These are phyloP conservation scores for Annulohypoxylon truncatum DNA, from an alignment of 2,329 filamentous ascomycete genomes.

Conservation along the genomic window DNA sequence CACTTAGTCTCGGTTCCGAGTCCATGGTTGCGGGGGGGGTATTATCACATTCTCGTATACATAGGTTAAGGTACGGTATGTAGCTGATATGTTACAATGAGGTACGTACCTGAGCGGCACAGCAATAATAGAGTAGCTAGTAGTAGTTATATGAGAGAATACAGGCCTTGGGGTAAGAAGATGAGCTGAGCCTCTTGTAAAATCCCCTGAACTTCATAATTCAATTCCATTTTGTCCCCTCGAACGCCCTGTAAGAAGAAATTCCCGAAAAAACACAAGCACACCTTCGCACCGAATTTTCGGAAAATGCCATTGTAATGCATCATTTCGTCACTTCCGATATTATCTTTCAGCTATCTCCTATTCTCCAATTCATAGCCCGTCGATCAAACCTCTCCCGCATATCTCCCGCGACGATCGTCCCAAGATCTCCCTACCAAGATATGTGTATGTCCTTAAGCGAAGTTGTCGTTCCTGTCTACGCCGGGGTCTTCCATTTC, in stretches of 20 bases:
- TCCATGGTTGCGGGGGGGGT: conserved; percentile 41
- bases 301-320: conserved; percentile 33
- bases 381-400: conserved; percentile 8
- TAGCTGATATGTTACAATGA: conserved; percentile 36
- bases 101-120: conserved; percentile 29
- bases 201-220: conserved; percentile 29
- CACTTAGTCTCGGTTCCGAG: conserved; percentile 35
- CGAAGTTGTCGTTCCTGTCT: conserved; percentile 92
- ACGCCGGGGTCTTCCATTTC: conserved; percentile 98
- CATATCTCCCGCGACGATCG: conserved; percentile 1
- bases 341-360: conserved; percentile 10
- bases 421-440: background rate
- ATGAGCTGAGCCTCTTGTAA: conserved; percentile 29
- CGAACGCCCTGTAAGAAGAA: conserved; percentile 27
- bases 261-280: conserved; percentile 14
- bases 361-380: conserved; percentile 2
- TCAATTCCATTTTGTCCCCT: conserved; percentile 32
- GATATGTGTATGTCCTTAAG: conserved; percentile 64
- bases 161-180: conserved; percentile 24
- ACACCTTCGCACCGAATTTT: conserved; percentile 28
- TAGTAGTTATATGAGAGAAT: conserved; percentile 24
- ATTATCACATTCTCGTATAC: conserved; percentile 43
- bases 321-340: conserved; percentile 26
- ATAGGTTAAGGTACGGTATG: conserved; percentile 15
- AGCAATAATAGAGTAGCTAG: conserved; percentile 7